Base-by-base conservation (phyloP, 2,329 filamentous ascomycete species). In the Pseudogymnoascus sp. region DNA sequence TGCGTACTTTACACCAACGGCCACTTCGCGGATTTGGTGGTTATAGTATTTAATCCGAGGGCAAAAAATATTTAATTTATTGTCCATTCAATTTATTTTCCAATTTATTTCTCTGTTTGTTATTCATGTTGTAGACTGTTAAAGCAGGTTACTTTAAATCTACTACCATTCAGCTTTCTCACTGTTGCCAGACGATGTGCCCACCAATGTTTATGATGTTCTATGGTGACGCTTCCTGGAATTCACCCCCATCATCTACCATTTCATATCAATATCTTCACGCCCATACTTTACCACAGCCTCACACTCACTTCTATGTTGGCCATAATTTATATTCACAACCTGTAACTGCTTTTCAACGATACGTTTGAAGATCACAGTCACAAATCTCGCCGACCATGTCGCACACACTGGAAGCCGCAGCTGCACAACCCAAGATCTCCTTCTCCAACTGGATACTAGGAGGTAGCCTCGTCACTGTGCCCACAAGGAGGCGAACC, bases 361-460 rank as follows among this genome's bases (percentile, higher is more conserved):
- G 14, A 19, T n/a, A 14, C n/a, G 50, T n/a, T 56, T 56, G 50
- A 56, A 56, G 10, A 19, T 28, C 1, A 7, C 28, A 56, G 19
- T 33, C 50, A 16, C 50, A 56, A 33, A 16, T n/a, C n/a, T 31
- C 26, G 46, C n/a, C 28, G n/a, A 33, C 28, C 16, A 56, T 56
- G 50, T 22, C 50, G 4, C 50, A 28, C 50, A 56, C 50, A 22
- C 7, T 56, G 50, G 50, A 56, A 19, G n/a, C 6, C n/a, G 28
- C n/a, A 56, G 10, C n/a, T 33, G n/a, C 28, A 56, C 26, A 3
- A 6, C 50, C 50, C 2, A 56, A 19, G n/a, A n/a, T 71, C 37
- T 71, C 69, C 31, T 68, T 72, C 38, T 68, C 68, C n/a, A 70
- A 66, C 50, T 72, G 71, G 71, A 62, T 70, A 3, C 63, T 71